Base-by-base conservation (phyloP, 306 rosid genomes). In the Fragaria ananassa region DNA sequence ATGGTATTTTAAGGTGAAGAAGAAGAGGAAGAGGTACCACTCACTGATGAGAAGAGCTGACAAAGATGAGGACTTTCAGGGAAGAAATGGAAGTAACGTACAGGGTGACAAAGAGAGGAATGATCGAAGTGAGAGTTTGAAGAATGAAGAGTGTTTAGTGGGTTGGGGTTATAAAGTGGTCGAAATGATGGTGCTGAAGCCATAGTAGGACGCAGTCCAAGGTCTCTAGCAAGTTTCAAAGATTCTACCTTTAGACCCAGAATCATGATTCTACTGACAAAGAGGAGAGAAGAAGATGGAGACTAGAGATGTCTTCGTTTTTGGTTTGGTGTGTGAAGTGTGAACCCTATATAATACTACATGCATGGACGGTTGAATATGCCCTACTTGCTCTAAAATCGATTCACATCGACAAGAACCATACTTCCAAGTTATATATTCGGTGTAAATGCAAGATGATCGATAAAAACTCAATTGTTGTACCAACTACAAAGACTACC, bases 1-100 rank as follows among this genome's bases (percentile, higher is more conserved):
- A 82, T 82, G 72, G 21, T 53, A 62, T 65, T 65, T 46, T 12
- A 71, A 5, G 11, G 7, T 6, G 39, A 65, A 27, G 58, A 60
- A 23, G 5, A 14, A 11, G 66, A 60, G 19, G 27, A 21, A 57
- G 4, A 27, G 31, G 83, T 71, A 61, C 80, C 58, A 77, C 71
- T 39, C 71, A 41, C 71, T 67, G 34, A 42, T 41, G 50, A n/a
- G 18, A n/a, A 11, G 5, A 9, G 34, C 5, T 39, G 50, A 41
- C 23, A 63, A 63, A 63, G 45, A 63, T 15, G 27, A 19, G 31
- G 3, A 15, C 71, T 66, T 37, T 64, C 70, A 1, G 41, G 42
- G 42, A 17, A 13, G 41, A 61, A 61, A 6, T 61, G 67, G 34
- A 8, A 58, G 64, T 29, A 6, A 27, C 10, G 19, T 5, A 25